Base-by-base conservation (phyloP, 129 eudicot species). In the Pittosporum tobira region DNA sequence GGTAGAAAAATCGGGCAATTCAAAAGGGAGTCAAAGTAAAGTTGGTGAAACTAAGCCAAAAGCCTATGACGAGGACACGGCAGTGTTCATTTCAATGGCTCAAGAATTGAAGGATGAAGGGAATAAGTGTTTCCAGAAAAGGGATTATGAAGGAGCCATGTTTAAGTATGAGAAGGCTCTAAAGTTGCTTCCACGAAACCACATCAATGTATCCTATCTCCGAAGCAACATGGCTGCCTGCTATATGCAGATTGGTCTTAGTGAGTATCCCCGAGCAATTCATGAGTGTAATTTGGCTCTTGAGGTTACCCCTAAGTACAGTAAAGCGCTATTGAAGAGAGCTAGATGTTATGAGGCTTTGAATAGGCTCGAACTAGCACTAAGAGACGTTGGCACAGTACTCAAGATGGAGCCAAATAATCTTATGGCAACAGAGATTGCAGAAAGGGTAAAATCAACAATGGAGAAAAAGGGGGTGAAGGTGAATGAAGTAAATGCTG, bases 261-360 rank as follows among this genome's bases (percentile, higher is more conserved):
- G 68, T 4, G 94, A 91, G 63, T 87, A 78, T 59, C 96, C 98
- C 0, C 79, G 81, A 54, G 98, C 98, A n/a, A 79, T 91, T 42
- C 87, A 78, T 3, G 98, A 91, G 75, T 91, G 98, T 64, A 83
- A 91, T 63, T 73, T 91, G 55, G 98, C 98, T 20, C 98, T 91
- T 72, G 90, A 86, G 68, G 79, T 86, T 55, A 69, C 90, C 3
- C 98, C 98, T 3, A 87, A 74, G 34, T 91, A 91, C 46, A 81
- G 76, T 43, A 91, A 91, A 66, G 98, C 98, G 13, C 81, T 91
- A 18, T 69, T 91, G 84, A 91, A 87, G 85, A 79, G 98, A 67
- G 84, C 96, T 52, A 71, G 90, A 53, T 91, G 98, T 71, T 87
- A 91, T 44, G 96, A 86, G 69, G 88, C 81, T 14, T 64, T 87